Conservation (phyloP, 495 filamentous ascomycete species). For the Lentithecium fluviatile region DNA sequence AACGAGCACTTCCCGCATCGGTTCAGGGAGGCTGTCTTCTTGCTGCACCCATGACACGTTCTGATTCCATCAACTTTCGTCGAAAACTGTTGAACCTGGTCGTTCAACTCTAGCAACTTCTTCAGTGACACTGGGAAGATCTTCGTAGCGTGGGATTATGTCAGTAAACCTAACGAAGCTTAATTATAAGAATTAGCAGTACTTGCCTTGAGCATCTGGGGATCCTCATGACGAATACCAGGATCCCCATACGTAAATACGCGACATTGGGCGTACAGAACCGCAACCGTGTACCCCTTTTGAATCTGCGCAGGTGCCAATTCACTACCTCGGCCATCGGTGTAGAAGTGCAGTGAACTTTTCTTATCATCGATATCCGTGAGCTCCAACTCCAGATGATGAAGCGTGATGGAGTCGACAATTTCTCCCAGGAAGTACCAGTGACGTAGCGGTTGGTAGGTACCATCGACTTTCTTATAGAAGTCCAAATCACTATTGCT, state of each 20-base stretch:
- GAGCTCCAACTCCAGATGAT: constrained; percentile 37
- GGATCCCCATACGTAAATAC: constrained; percentile 33
- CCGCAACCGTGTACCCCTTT: constrained; percentile 40
- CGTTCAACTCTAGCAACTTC: constrained; percentile 40
- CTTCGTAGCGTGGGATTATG: constrained; percentile 17
- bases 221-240: constrained; percentile 40
- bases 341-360: constrained; percentile 41
- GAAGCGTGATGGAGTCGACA: constrained; percentile 33
- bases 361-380: constrained; percentile 35
- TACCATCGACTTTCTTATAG: constrained; percentile 28
- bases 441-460: constrained; percentile 30
- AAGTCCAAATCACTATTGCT: constrained; percentile 31
- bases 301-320: constrained; percentile 34
- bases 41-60: constrained; percentile 36
- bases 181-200: constrained; percentile 13
- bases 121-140: constrained; percentile 40
- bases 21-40: constrained; percentile 34
- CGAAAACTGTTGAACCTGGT: constrained; percentile 41
- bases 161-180: constrained; percentile 15
- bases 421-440: constrained; percentile 45
- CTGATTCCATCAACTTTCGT: constrained; percentile 28
- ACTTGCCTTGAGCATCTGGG: constrained; percentile 37
- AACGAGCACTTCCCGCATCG: constrained; percentile 35
- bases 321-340: constrained; percentile 37
- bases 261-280: constrained; percentile 40